Percentiles rank a stretch among this genome's conserved stretches.
These are phyloP conservation scores for Tetracentron sinense DNA, from an alignment of 164 flowering plant genomes.

Conservation along the genomic window DNA sequence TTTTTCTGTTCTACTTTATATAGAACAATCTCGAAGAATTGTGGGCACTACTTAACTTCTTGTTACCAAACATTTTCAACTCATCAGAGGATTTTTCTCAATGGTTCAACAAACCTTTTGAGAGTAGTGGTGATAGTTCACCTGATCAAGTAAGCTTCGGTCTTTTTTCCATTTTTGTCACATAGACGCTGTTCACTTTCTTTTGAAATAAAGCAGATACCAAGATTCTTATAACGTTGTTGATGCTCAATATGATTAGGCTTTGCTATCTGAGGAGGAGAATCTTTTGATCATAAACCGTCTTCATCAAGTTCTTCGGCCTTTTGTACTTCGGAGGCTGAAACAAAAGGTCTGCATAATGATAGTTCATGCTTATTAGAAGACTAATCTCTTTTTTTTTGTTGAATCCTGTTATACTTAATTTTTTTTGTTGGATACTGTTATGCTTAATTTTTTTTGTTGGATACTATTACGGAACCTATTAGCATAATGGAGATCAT, in stretches of 20 bases:
- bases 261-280: slow-evolving; percentile 94
- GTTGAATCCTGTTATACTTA: not conserved
- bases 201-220: not conserved
- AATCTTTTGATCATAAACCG: slow-evolving; percentile 97
- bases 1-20: slow-evolving; percentile 10
- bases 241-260: slow-evolving; percentile 37
- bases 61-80: slow-evolving; percentile 94
- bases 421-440: not conserved
- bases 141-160: slow-evolving; percentile 71
- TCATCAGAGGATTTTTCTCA: slow-evolving; percentile 99
- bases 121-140: slow-evolving; percentile 81
- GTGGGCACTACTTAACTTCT: slow-evolving; percentile 97
- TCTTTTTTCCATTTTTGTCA: not conserved
- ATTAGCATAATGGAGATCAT: too few relatives aligned
- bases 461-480: too few relatives aligned
- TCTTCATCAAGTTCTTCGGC: slow-evolving; percentile 98
- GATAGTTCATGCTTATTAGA: not conserved
- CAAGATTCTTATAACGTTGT: slow-evolving; percentile 7
- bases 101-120: slow-evolving; percentile 99
- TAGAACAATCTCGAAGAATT: slow-evolving; percentile 97
- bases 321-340: slow-evolving; percentile 95
- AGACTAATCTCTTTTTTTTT: not conserved
- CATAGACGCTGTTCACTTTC: not conserved
- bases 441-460: not conserved
- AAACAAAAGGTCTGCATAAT: slow-evolving; percentile 81